Conservation (phyloP, 140 eudicot genomes). For the Flaveria floridana region DNA sequence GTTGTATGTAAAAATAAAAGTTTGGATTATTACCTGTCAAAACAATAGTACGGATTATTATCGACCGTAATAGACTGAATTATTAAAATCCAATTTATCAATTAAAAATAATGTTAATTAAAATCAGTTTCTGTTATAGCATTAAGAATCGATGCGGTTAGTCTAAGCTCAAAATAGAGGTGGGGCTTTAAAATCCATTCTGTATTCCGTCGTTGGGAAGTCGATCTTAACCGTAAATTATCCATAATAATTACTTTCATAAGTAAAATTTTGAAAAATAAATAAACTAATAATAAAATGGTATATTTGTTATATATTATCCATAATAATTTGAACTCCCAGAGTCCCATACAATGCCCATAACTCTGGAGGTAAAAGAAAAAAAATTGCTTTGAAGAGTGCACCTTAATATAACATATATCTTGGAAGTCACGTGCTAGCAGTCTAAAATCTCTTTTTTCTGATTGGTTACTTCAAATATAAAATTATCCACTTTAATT, state of each 20-base stretch:
- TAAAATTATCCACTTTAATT: constrained; percentile 49
- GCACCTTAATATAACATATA: constrained; percentile 30
- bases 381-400: constrained; percentile 27
- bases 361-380: constrained; percentile 23
- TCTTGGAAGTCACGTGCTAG: constrained; percentile 37
- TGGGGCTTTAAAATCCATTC: too few relatives aligned
- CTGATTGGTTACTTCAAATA: constrained; percentile 49
- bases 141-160: too few relatives aligned
- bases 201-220: too few relatives aligned
- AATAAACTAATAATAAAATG: too few relatives aligned
- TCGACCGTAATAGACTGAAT: too few relatives aligned
- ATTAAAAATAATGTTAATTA: too few relatives aligned
- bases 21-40: too few relatives aligned
- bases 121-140: too few relatives aligned
- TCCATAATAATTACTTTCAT: not conserved
- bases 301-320: not conserved
- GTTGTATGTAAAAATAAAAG: too few relatives aligned
- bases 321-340: not conserved
- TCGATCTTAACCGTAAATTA: not conserved
- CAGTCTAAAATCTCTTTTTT: constrained; percentile 37
- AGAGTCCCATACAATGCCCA: constrained; percentile 43
- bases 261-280: not conserved
- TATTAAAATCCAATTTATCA: too few relatives aligned
- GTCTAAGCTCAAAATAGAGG: too few relatives aligned
- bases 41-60: too few relatives aligned